Conservation (phyloP, 768 basidiomycete species). For the Phylloporus sp. region DNA sequence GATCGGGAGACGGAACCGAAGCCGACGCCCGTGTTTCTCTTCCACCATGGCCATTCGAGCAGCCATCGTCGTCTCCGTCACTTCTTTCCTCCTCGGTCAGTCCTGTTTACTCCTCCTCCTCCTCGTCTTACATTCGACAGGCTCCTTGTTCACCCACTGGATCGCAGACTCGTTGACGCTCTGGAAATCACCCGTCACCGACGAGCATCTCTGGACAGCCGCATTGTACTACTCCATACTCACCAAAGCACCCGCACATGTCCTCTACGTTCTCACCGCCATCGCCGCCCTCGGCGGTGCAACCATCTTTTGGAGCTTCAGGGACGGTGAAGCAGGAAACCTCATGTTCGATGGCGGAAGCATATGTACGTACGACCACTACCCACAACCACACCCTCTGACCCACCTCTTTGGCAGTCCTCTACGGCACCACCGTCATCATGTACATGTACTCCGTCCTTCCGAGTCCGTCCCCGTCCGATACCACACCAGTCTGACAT, state of each 20-base stretch:
- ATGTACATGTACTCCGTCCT: conserved; percentile 76
- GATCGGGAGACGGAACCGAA: no score
- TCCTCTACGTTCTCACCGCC: conserved; percentile 52
- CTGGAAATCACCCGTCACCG: conserved; percentile 86
- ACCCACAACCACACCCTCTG: no score
- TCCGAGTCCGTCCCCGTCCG: conserved; percentile 52
- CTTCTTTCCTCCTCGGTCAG: conserved; percentile 61
- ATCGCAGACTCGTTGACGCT: conserved; percentile 88
- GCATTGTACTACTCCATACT: conserved; percentile 80
- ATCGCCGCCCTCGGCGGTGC: conserved; percentile 55
- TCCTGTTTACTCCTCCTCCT: conserved; percentile 7
- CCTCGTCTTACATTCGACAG: conserved; percentile 36
- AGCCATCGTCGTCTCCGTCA: not conserved
- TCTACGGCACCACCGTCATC: conserved; percentile 64
- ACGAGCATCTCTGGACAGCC: conserved; percentile 77
- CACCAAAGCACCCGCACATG: conserved; percentile 54
- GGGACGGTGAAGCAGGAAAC: conserved; percentile 74
- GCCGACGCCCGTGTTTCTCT: no score
- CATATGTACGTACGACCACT: conserved; percentile 70
- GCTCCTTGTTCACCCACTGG: conserved; percentile 84
- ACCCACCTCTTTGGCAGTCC: no score
- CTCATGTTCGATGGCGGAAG: conserved; percentile 91
- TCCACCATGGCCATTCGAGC: no score
- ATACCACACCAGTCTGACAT: not conserved
- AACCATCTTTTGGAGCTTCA: conserved; percentile 73